Base-by-base conservation (phyloP, 768 basidiomycete genomes). In the Tylopilus rubrobrunneus region DNA sequence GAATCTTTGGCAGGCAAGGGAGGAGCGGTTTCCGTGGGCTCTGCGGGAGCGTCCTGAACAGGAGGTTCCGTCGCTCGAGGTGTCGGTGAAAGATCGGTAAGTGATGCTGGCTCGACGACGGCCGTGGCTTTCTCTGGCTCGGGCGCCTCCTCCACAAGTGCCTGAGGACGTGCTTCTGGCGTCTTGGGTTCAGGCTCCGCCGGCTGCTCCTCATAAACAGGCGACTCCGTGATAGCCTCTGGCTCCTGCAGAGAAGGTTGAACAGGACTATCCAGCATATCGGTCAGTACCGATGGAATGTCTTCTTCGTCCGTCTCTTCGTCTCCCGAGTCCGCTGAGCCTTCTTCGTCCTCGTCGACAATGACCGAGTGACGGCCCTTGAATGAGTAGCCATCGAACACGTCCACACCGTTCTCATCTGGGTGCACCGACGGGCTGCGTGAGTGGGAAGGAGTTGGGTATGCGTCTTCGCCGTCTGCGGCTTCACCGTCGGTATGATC, bases 371-470 rank as follows among this genome's bases (percentile, higher is more conserved):
- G 78, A 17, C 89, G 78, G 10, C 90, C 92, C 70, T 91, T 92
- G 79, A 91, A 97, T 44, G 89, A 92, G 71, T 97, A 97, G 4
- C 92, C 93, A 69, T 94, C 93, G 65, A 95, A 97, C 29, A 95
- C 84, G 68, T 94, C 92, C 17, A 83, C 74, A 23, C 36, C 25
- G 25, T 67, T 72, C 25, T 86, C 83, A 12, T 62, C 69, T 2
- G 73, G 68, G 19, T 77, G 80, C 10, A 85, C 78, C 10, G 87
- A 89, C 5, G 87, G 86, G 56, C 86, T 88, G 43, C 88, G 83
- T 7, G 87, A 87, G 64, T 88, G 87, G 6, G 85, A 87, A 0
- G 88, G 87, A 12, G 89, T 89, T n/a, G 86, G 73, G 19, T 76
- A 85, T 9, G 84, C 83, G 44, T 87, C 89, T 47, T 88, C 86